These are phyloP conservation scores for Tolypocladium tropicale DNA, from an alignment of 2,329 filamentous ascomycete species.

Conservation along the genomic window DNA sequence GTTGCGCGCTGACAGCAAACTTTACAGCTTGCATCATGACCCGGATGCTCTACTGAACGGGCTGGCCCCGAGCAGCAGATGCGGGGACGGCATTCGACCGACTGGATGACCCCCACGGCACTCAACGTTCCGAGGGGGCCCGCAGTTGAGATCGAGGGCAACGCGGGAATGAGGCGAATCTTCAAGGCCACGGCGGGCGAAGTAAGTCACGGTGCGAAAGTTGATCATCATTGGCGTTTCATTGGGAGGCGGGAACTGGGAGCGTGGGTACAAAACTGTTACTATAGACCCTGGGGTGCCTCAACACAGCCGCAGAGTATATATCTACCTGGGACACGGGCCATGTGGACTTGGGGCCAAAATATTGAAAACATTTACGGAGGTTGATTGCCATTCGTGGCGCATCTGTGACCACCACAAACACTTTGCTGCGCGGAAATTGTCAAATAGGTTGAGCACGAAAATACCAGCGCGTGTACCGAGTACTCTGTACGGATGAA, in stretches of 20 bases:
- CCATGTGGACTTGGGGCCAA: no score
- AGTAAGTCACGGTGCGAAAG: not conserved
- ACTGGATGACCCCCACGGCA: not conserved
- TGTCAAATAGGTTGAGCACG: no score
- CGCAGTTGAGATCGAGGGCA: not conserved
- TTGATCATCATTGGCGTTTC: not conserved
- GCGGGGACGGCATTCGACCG: not conserved
- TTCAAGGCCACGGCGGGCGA: not conserved
- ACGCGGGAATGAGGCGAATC: not conserved
- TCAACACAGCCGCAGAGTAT: not conserved
- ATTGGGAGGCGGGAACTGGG: not conserved
- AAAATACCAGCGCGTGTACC: no score
- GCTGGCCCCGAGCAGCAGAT: not conserved
- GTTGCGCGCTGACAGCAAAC: not conserved
- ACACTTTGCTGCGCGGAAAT: no score
- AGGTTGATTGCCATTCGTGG: no score
- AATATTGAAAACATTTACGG: no score
- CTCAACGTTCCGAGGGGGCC: conserved; percentile 1
- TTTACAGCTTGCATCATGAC: conserved; percentile 34
- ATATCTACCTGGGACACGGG: not conserved
- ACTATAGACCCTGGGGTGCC: not conserved
- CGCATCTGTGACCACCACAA: no score
- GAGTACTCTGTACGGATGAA: no score
- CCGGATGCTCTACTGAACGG: conserved; percentile 32
- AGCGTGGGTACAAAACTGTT: not conserved